Base-by-base conservation (phyloP, 2,329 filamentous ascomycete species). In the Claviceps sp. region DNA sequence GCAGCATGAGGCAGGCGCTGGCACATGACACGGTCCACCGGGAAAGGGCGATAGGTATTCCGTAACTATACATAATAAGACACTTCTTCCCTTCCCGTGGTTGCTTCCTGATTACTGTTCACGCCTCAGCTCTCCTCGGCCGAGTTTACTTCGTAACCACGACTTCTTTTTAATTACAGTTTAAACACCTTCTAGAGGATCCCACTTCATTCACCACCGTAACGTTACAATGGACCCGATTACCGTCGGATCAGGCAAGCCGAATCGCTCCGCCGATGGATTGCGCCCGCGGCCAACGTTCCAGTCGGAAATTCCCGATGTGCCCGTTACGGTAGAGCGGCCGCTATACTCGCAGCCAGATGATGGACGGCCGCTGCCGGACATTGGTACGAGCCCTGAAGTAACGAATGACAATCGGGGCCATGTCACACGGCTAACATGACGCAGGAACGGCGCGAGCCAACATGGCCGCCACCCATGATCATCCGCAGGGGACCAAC, bases 381-480 rank as follows among this genome's bases (percentile, higher is more conserved):
- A 65, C 48, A 55, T 58, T 2, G 64, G 62, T 65, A 54, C 11
- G 47, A 16, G 30, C 30, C 9, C 30, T 34, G 3, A 26, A 34
- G 30, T 34, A 34, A 34, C 30, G 4, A 22, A 22, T 3, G 9
- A 3, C 9, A 34, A 34, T 34, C 9, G 30, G 30, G 9, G 30
- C 30, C 30, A 34, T 34, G 9, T 34, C 30, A 34, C 9, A 11
- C 30, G 30, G 18, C 34, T 9, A 4, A 43, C 47, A 1, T 22
- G 20, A 11, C 20, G 16, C 48, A 60, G 67, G 67, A 13, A 67
- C 63, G 14, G 58, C 66, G 5, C 56, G 66, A 22, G 65, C 59
- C n/a, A 70, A 67, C 40, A 54, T 66, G 41, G 66, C 67, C 1
- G 62, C 67, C 9, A 63, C 64, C 0, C 61, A 63, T 37, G 61